A percentile compares a stretch with the other conserved stretches of the same genome.
These are phyloP conservation scores for Cadophora sp. DNA, from an alignment of 2,329 filamentous ascomycete genomes.

Conservation along the genomic window DNA sequence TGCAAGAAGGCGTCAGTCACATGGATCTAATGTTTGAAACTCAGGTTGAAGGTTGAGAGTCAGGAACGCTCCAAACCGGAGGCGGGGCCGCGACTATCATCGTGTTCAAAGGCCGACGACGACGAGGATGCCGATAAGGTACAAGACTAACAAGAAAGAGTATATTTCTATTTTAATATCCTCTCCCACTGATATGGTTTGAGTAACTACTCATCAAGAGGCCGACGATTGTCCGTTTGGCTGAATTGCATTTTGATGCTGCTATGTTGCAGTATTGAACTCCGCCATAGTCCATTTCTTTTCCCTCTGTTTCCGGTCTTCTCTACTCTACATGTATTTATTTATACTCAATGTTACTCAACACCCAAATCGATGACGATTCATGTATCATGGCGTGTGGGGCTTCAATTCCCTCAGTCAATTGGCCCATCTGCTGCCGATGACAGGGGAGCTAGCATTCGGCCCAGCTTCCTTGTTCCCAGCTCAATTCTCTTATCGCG, in stretches of 20 bases:
- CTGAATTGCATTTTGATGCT: neutral
- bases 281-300: neutral
- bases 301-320: neutral
- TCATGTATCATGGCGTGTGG: constrained; percentile 15
- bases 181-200: too few species aligned
- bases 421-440: constrained; percentile 10
- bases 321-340: neutral
- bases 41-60: neutral
- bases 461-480: constrained; percentile 12
- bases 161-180: too few species aligned
- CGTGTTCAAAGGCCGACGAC: constrained; percentile 1
- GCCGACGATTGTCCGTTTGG: neutral
- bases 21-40: neutral
- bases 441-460: constrained; percentile 15
- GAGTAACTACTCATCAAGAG: too few species aligned
- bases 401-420: constrained; percentile 11
- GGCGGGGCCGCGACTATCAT: neutral
- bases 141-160: too few species aligned
- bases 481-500: constrained; percentile 26
- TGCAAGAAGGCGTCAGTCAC: neutral
- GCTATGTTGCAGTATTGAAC: neutral
- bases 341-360: constrained; percentile 7
- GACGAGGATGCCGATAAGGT: neutral
- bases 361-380: constrained; percentile 21
- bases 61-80: constrained; percentile 3